phyloP scores from a whole-genome alignment of 495 filamentous ascomycete species.

The Penicillium salamii region DNA sequence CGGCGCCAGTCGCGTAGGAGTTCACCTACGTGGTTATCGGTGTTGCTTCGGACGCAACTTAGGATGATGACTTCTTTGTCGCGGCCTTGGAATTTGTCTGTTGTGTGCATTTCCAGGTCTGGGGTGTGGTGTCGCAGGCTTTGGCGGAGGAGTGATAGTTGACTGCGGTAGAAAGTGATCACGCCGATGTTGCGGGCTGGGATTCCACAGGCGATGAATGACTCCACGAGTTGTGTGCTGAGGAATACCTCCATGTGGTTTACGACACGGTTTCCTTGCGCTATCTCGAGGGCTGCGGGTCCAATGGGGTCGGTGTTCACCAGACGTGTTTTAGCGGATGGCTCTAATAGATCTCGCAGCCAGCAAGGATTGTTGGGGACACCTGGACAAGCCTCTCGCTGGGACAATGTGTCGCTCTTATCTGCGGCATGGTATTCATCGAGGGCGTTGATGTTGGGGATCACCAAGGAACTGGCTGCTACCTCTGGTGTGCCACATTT shows the following conservation, averaged over 20 bases:
- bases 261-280: slow-evolving; percentile 77
- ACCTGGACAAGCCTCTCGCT: slow-evolving; percentile 49
- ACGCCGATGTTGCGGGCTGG: slow-evolving; percentile 80
- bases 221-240: slow-evolving; percentile 72
- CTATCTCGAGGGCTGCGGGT: slow-evolving; percentile 61
- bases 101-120: slow-evolving; percentile 88
- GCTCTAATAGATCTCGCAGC: slow-evolving; percentile 73
- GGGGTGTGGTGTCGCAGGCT: slow-evolving; percentile 47
- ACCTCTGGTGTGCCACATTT: slow-evolving; percentile 83
- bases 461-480: slow-evolving; percentile 56
- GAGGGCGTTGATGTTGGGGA: slow-evolving; percentile 60
- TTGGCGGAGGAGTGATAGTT: slow-evolving; percentile 65
- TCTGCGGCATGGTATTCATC: slow-evolving; percentile 49
- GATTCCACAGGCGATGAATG: slow-evolving; percentile 71
- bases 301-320: slow-evolving; percentile 80
- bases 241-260: slow-evolving; percentile 78
- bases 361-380: slow-evolving; percentile 61
- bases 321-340: slow-evolving; percentile 71
- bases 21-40: slow-evolving; percentile 75
- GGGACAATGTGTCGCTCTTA: slow-evolving; percentile 21
- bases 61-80: slow-evolving; percentile 92
- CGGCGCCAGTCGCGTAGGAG: slow-evolving; percentile 86
- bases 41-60: slow-evolving; percentile 81
- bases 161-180: slow-evolving; percentile 96
- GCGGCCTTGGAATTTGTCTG: slow-evolving; percentile 92